Percentiles rank a stretch among this genome's conserved stretches.
phyloP scores from a whole-genome alignment of 805 yeast species.

The Nakazawaea ambrosiae region DNA sequence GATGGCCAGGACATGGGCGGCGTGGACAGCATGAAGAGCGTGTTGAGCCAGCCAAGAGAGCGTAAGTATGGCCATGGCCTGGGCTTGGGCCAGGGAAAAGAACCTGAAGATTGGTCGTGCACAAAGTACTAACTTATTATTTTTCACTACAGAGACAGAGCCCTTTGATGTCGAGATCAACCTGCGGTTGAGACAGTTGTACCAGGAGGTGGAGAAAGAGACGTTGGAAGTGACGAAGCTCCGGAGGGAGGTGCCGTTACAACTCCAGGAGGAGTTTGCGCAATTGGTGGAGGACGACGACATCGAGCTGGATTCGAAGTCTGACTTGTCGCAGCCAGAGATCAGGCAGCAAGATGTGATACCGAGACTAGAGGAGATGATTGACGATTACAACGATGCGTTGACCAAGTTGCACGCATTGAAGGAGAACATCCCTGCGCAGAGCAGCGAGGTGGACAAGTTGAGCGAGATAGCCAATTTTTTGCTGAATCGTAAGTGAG shows the following conservation, averaged over 20 bases:
- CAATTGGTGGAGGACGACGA: constrained; percentile 14
- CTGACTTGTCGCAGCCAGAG: constrained; percentile 2
- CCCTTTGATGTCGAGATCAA: constrained; percentile 66
- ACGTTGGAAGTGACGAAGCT: constrained; percentile 50
- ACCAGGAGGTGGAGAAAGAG: constrained; percentile 55
- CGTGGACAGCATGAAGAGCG: constrained; percentile 16
- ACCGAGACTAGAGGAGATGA: constrained; percentile 7
- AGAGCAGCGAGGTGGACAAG: constrained; percentile 6
- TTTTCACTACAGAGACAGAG: constrained; percentile 36
- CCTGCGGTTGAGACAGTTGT: constrained; percentile 46
- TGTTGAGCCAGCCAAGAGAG: constrained; percentile 17
- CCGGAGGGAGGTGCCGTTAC: constrained; percentile 45
- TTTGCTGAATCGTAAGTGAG: too few species aligned
- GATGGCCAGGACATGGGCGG: constrained; percentile 42
- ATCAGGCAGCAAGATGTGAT: background rate
- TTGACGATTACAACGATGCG: constrained; percentile 4
- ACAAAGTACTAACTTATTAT: too few species aligned
- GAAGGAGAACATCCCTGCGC: constrained; percentile 2
- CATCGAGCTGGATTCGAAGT: background rate
- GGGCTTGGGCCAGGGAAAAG: too few species aligned
- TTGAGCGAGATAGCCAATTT: constrained; percentile 3
- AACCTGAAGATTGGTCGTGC: constrained; percentile 7
- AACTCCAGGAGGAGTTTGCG: constrained; percentile 30
- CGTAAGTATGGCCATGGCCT: constrained; percentile 13
- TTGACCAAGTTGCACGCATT: background rate